Evolutionary conservation across 225 moss, liverwort and hornwort genomes (phyloP), one percentile per base, ranked within the genome.

Genomic region (Sphagnum contortum): DNA sequence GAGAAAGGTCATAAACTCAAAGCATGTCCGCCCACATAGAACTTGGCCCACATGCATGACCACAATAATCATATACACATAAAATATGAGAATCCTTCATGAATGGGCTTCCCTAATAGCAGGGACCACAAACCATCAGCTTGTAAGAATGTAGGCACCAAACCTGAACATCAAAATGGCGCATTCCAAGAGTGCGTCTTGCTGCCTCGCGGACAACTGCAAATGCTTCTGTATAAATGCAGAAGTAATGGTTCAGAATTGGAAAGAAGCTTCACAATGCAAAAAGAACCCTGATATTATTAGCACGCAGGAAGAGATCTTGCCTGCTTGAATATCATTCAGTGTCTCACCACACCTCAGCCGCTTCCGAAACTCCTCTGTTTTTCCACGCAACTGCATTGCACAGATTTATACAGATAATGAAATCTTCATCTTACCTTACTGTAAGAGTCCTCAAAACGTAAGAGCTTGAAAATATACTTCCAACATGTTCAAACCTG

Each of bases 81-180:
- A 29, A 29, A 29, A 29, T 29, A 29, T 29, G 0, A 29, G 29
- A 29, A 29, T 29, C 29, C 29, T 29, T 29, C 29, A 29, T 29
- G 29, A 29, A 29, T 29, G 29, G 29, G 29, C 29, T 29, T 29
- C 29, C 29, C 29, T 29, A 29, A 29, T 29, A 29, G 29, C 29
- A 29, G 29, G 29, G 29, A 29, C 29, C 29, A 29, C 0, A 29
- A 29, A 29, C 29, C 29, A 29, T 29, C 29, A 29, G 29, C 29
- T 29, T 29, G 29, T 29, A 29, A 29, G 29, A 29, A 29, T 29
- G 29, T 29, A 29, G 29, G 29, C 5, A 14, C 49, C 6, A 5
- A 50, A 95, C 95, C 90, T 96, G 96, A 7, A 98, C 98, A 82
- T 98, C 98, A 47, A 98, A 98, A 64, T 98, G 98, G 8, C 98